Percentiles rank a stretch among this genome's conserved stretches.
Conservation (phyloP, 345 rosid genomes). For the Odontarrhena argentea region DNA sequence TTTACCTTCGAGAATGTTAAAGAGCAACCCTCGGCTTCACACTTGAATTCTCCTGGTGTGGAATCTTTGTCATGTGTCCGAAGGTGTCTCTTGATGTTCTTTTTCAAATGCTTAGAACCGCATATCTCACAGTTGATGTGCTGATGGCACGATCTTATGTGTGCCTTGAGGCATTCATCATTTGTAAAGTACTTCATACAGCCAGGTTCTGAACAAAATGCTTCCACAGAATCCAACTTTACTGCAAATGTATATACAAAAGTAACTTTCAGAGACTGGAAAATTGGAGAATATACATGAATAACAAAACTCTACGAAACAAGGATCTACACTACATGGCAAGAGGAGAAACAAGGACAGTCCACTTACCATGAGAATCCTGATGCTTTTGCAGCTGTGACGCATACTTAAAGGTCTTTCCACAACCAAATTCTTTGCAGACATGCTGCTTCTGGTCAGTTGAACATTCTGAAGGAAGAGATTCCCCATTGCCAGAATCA, state of each 20-base stretch:
- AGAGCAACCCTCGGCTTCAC: conserved; percentile 60
- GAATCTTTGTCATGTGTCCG: conserved; percentile 55
- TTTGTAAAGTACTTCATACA: conserved; percentile 81
- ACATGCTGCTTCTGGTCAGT: conserved; percentile 44
- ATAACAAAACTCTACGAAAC: neutral
- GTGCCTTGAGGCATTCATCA: conserved; percentile 67
- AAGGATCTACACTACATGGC: neutral
- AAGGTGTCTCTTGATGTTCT: conserved; percentile 80
- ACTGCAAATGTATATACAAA: conserved; percentile 47
- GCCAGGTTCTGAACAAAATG: conserved; percentile 70
- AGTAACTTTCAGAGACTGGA: conserved; percentile 18
- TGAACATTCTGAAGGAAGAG: conserved; percentile 28
- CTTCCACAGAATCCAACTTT: conserved; percentile 66
- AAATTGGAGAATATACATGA: neutral
- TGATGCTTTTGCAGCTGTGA: conserved; percentile 68
- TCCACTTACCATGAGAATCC: conserved; percentile 68
- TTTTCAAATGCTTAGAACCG: conserved; percentile 62
- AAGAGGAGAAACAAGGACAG: neutral
- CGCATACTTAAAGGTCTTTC: conserved; percentile 66
- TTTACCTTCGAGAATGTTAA: conserved; percentile 70
- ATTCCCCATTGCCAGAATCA: neutral
- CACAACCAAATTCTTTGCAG: conserved; percentile 79
- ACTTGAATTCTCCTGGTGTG: conserved; percentile 48
- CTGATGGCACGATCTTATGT: conserved; percentile 64
- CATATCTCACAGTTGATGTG: conserved; percentile 63